Conservation (phyloP, 345 rosid genomes). For the Camelina hispida region DNA sequence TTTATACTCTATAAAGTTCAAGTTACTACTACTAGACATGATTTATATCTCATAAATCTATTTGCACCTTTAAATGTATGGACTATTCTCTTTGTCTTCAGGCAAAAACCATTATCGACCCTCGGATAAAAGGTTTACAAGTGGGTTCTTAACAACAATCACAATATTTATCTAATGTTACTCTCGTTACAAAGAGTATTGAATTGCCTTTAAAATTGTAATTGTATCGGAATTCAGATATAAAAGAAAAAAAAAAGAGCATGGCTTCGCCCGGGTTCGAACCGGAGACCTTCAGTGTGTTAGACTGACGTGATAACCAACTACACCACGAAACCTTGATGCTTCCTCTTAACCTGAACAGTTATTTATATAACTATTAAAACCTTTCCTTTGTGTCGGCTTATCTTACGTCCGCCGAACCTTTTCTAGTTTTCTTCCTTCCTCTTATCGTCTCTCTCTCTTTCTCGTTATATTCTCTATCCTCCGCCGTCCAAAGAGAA, state of each 20-base stretch:
- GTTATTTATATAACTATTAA: no score
- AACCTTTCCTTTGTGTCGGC: not conserved
- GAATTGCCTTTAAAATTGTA: not conserved
- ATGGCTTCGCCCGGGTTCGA: conserved; percentile 74
- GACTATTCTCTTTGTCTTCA: no score
- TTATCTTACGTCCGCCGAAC: not conserved
- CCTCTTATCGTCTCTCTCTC: not conserved
- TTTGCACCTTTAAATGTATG: no score
- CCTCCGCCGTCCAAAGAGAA: conserved; percentile 26
- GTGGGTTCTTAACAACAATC: no score
- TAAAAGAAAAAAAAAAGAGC: not conserved
- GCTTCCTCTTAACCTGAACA: no score
- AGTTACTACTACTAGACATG: no score
- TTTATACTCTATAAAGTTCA: no score
- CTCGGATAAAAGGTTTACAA: no score
- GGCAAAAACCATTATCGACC: no score
- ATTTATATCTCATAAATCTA: no score
- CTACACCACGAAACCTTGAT: conserved; percentile 87
- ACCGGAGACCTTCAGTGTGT: conserved; percentile 97
- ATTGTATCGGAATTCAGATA: no score
- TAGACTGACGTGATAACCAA: conserved; percentile 96
- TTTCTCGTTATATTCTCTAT: not conserved
- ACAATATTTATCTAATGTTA: no score
- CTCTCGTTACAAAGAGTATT: not conserved
- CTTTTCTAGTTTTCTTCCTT: not conserved